Conservation (phyloP, 108 stramenopile species). For the Cyclotella sp. region DNA sequence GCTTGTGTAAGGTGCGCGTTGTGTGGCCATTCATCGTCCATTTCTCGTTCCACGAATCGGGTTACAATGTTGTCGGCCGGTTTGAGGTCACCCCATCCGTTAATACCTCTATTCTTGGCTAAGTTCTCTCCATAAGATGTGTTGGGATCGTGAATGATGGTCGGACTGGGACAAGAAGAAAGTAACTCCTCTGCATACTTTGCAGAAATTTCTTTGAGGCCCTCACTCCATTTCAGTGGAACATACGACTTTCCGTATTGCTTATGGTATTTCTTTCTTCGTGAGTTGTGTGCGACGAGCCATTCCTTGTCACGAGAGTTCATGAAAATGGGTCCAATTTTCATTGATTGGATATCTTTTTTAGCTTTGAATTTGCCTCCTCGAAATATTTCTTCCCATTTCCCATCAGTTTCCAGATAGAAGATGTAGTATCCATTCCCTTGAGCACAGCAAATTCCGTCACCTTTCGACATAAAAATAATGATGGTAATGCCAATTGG, state of each 20-base stretch:
- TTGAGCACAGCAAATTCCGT: conserved; percentile 8
- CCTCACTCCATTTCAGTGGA: conserved; percentile 34
- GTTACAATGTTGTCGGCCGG: conserved; percentile 30
- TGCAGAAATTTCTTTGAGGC: conserved; percentile 4
- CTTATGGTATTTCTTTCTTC: conserved; percentile 27
- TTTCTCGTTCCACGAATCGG: conserved; percentile 35
- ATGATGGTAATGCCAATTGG: not conserved
- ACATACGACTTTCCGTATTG: conserved; percentile 31
- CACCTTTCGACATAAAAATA: not conserved
- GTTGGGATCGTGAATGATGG: conserved; percentile 25
- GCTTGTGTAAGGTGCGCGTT: conserved; percentile 40
- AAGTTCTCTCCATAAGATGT: conserved; percentile 34
- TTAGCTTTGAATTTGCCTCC: conserved; percentile 16
- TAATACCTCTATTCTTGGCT: conserved; percentile 25
- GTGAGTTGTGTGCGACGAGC: conserved; percentile 36
- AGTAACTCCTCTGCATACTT: conserved; percentile 27
- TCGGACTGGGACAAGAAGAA: not conserved
- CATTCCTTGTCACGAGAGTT: conserved; percentile 32
- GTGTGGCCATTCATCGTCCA: conserved; percentile 12
- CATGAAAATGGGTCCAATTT: conserved; percentile 13
- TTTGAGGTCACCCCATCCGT: conserved; percentile 20
- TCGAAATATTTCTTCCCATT: conserved; percentile 4
- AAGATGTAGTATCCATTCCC: conserved; percentile 10
- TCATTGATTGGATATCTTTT: not conserved
- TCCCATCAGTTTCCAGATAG: conserved; percentile 12